Conservation (phyloP, 1,284 basidiomycete species). For the Phellopilus nigrolimitatus region DNA sequence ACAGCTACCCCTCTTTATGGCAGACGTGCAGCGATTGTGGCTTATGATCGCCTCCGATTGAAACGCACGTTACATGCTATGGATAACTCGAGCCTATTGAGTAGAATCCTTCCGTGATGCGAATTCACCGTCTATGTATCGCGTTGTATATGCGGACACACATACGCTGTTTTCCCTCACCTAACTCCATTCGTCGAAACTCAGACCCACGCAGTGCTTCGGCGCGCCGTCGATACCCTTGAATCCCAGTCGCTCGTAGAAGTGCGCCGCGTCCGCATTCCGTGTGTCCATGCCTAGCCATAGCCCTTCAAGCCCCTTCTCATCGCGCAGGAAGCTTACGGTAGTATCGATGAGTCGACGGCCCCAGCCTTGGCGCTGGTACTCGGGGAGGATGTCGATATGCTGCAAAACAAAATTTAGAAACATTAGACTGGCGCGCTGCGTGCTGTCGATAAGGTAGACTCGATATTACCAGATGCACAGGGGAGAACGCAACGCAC, state of each 20-base stretch:
- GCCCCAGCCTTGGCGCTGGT: constrained; percentile 62
- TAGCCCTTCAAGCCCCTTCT: constrained; percentile 40
- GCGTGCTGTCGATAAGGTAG: not conserved
- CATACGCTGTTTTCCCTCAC: too few relatives aligned
- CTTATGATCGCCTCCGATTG: too few relatives aligned
- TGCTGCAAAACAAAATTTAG: constrained; percentile 32
- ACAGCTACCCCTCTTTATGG: too few relatives aligned
- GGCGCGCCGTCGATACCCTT: constrained; percentile 43
- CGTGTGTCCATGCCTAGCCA: constrained; percentile 60
- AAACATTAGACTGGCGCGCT: not conserved
- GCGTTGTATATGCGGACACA: too few relatives aligned
- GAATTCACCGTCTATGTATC: too few relatives aligned
- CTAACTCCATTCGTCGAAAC: constrained; percentile 4
- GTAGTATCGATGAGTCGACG: constrained; percentile 48
- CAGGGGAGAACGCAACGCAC: constrained; percentile 51
- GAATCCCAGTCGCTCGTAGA: constrained; percentile 57
- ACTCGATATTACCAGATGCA: constrained; percentile 38
- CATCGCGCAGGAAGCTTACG: constrained; percentile 40
- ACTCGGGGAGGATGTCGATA: constrained; percentile 56
- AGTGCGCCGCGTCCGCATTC: constrained; percentile 50
- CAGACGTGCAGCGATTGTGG: too few relatives aligned
- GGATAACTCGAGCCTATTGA: too few relatives aligned
- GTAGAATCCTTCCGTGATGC: too few relatives aligned
- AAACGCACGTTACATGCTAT: too few relatives aligned
- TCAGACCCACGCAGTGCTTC: constrained; percentile 42